Evolutionary conservation across 257 asterid species (phyloP).

Genomic region (Fraxinus pennsylvanica): DNA sequence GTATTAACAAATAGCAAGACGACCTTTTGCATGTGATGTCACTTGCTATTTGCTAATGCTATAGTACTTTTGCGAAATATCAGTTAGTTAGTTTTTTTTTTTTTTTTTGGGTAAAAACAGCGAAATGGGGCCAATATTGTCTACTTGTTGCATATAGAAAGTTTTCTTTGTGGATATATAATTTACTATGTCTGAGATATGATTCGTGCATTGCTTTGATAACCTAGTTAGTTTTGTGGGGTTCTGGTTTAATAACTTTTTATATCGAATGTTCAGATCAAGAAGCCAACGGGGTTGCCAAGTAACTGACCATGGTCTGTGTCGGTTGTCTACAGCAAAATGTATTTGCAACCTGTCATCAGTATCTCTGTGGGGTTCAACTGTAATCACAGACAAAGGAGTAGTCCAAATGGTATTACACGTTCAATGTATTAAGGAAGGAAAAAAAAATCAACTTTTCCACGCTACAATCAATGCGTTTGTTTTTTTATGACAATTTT

Average conservation of each 20-base stretch:
- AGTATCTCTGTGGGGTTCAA: constrained; percentile 81
- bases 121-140: background rate
- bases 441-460: no score
- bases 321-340: constrained; percentile 65
- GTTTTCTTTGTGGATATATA: background rate
- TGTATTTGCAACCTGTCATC: constrained; percentile 73
- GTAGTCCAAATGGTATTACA: constrained; percentile 66
- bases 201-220: background rate
- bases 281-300: constrained; percentile 97
- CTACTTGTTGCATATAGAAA: background rate
- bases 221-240: constrained; percentile 7
- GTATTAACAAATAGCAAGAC: background rate
- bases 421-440: background rate
- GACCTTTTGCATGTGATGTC: no score
- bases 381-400: constrained; percentile 72
- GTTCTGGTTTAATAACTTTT: constrained; percentile 15
- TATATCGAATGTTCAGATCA: constrained; percentile 49
- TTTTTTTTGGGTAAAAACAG: no score
- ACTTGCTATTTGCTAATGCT: no score
- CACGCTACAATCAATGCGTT: no score
- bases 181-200: background rate
- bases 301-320: constrained; percentile 76
- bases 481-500: no score
- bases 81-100: no score
- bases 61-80: no score